A percentile compares a stretch with the other conserved stretches of the same genome.
These are phyloP conservation scores for Stylosanthes scabra DNA, from an alignment of 331 rosid genomes.

Conservation along the genomic window DNA sequence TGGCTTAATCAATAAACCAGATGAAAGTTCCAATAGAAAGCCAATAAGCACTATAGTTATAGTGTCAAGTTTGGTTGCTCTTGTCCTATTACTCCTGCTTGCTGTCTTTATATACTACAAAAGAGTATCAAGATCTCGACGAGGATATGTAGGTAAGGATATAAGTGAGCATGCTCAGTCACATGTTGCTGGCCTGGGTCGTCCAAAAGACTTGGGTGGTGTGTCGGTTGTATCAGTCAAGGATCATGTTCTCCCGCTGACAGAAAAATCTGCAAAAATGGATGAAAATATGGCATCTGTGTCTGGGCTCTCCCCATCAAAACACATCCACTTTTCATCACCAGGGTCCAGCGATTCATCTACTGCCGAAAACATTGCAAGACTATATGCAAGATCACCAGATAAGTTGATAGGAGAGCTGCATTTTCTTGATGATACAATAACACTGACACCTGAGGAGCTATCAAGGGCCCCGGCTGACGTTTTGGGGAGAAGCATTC, in stretches of 20 bases:
- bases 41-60: slow-evolving; percentile 74
- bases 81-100: slow-evolving; percentile 75
- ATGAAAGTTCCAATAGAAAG: slow-evolving; percentile 56
- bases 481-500: slow-evolving; percentile 96
- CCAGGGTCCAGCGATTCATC: slow-evolving; percentile 89
- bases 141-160: slow-evolving; percentile 59
- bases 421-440: slow-evolving; percentile 89
- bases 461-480: slow-evolving; percentile 98
- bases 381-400: slow-evolving; percentile 89
- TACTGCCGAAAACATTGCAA: slow-evolving; percentile 70
- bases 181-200: slow-evolving; percentile 52
- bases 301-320: slow-evolving; percentile 83
- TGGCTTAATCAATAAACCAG: slow-evolving; percentile 50
- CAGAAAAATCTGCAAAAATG: slow-evolving; percentile 74
- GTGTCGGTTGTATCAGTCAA: slow-evolving; percentile 79
- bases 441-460: slow-evolving; percentile 83
- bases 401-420: slow-evolving; percentile 92
- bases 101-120: slow-evolving; percentile 83
- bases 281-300: slow-evolving; percentile 70
- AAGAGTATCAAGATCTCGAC: slow-evolving; percentile 67
- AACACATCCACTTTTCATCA: slow-evolving; percentile 83
- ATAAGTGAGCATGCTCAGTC: slow-evolving; percentile 50
- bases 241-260: slow-evolving; percentile 75
- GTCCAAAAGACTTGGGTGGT: slow-evolving; percentile 56
- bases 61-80: slow-evolving; percentile 82